Evolutionary conservation across 2,329 filamentous ascomycete species (phyloP).

Genomic region (Cytospora paraplurivora): DNA sequence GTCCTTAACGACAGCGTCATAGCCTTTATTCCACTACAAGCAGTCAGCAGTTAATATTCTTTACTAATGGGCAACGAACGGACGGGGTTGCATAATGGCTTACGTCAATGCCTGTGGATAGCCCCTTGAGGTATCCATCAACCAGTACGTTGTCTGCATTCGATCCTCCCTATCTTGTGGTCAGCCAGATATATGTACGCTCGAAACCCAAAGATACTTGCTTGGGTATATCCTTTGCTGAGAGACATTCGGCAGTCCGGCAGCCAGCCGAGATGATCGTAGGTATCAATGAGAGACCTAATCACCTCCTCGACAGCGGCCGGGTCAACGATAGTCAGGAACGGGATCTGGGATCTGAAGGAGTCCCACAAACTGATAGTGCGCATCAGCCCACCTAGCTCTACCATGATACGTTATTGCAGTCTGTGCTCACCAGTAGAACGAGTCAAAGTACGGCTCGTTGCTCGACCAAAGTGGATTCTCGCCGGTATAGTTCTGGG

Average conservation of each 20-base stretch:
- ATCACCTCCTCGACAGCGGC: slow-evolving; percentile 66
- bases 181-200: neutral
- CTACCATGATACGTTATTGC: too few species aligned
- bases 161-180: slow-evolving; percentile 61
- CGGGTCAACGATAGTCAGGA: slow-evolving; percentile 70
- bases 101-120: slow-evolving; percentile 57
- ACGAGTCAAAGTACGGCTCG: slow-evolving; percentile 75
- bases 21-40: slow-evolving; percentile 64
- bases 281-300: slow-evolving; percentile 71
- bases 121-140: slow-evolving; percentile 69
- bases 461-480: slow-evolving; percentile 67
- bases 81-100: slow-evolving; percentile 24
- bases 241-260: slow-evolving; percentile 70
- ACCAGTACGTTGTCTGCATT: slow-evolving; percentile 71
- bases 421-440: slow-evolving; percentile 62
- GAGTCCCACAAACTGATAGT: slow-evolving; percentile 64
- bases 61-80: neutral
- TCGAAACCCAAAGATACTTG: slow-evolving; percentile 34
- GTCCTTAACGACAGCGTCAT: slow-evolving; percentile 71
- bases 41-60: neutral
- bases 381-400: slow-evolving; percentile 21
- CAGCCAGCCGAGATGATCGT: slow-evolving; percentile 64
- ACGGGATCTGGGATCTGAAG: slow-evolving; percentile 68
- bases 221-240: slow-evolving; percentile 69
- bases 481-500: slow-evolving; percentile 74